Evolutionary conservation across 257 asterid species (phyloP).

Genomic region (Nicotiana otophora): DNA sequence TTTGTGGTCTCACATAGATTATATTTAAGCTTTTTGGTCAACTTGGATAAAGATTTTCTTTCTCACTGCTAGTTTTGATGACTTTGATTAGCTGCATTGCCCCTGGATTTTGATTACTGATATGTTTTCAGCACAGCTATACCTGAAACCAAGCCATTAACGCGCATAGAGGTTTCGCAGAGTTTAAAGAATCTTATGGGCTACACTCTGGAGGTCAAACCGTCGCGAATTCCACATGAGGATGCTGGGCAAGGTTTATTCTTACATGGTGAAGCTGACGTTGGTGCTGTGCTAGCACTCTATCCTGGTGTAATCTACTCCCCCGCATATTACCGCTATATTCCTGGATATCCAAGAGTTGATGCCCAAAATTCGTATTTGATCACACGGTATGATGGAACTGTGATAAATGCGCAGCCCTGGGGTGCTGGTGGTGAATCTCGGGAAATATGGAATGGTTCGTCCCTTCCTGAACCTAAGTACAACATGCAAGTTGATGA

Average conservation of each 20-base stretch:
- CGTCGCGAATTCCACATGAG: constrained; percentile 69
- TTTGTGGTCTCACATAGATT: neutral
- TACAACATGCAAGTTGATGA: constrained; percentile 23
- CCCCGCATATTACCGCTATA: constrained; percentile 81
- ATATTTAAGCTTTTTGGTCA: neutral
- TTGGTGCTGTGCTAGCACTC: constrained; percentile 71
- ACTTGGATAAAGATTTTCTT: neutral
- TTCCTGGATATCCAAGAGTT: constrained; percentile 93
- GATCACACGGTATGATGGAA: constrained; percentile 94
- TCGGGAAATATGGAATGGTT: constrained; percentile 66
- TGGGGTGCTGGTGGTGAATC: constrained; percentile 89
- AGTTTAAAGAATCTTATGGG: constrained; percentile 62
- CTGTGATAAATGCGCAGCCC: constrained; percentile 84
- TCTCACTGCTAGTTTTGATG: neutral
- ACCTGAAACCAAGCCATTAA: constrained; percentile 50
- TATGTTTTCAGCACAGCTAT: constrained; percentile 36
- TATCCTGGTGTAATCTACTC: constrained; percentile 87
- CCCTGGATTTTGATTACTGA: constrained; percentile 20
- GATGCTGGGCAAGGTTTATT: constrained; percentile 83
- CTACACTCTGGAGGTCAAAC: constrained; percentile 67
- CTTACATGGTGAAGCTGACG: constrained; percentile 78
- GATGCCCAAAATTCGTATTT: constrained; percentile 73
- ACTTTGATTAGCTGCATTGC: neutral
- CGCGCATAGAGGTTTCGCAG: constrained; percentile 53
- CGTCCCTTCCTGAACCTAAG: constrained; percentile 20